Evolutionary conservation across 129 eudicot species (phyloP), one percentile per base, ranked within the genome.

Genomic region (Solidago caesia): DNA sequence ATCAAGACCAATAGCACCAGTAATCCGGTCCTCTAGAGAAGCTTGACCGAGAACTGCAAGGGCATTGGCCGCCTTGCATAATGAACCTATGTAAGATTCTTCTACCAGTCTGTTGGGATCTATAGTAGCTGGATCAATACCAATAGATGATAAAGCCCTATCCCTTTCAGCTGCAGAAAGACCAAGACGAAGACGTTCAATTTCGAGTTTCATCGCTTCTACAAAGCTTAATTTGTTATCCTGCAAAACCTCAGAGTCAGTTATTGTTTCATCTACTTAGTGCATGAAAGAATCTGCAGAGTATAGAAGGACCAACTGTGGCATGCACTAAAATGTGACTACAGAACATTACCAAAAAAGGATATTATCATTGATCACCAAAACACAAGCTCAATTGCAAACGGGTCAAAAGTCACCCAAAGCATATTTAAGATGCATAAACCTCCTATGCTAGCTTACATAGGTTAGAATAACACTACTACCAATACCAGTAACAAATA

Each of bases 151-250:
- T 75, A 92, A 77, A 68, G 98, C 96, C 83, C 87, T 84, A 75
- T 92, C 94, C 75, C 98, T 85, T 68, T 84, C 96, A 56, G 91
- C 85, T 64, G 96, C 89, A 66, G 98, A 92, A 25, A 92, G 77
- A 77, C 87, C 79, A 69, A 85, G 78, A 43, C 82, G 88, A 72
- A 89, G 81, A 13, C 98, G 96, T 81, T 92, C 95, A 67, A 89
- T 84, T 77, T 92, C 98, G 45, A 92, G 95, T 83, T 89, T 92
- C 98, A 92, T 89, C 16, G 92, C 89, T 81, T 89, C 96, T 82
- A 66, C 76, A 72, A 84, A 92, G 33, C 84, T 83, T 76, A 89
- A 82, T 55, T 87, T 86, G 77, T 81, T 78, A 60, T 71, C 93
- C 98, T 92, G 89, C 88, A 84, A 70, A 75, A 60, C 74, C 12